These are phyloP conservation scores for Phycomyces blakesleeanus DNA, from an alignment of 192 early-diverging fungal species.

Conservation along the genomic window DNA sequence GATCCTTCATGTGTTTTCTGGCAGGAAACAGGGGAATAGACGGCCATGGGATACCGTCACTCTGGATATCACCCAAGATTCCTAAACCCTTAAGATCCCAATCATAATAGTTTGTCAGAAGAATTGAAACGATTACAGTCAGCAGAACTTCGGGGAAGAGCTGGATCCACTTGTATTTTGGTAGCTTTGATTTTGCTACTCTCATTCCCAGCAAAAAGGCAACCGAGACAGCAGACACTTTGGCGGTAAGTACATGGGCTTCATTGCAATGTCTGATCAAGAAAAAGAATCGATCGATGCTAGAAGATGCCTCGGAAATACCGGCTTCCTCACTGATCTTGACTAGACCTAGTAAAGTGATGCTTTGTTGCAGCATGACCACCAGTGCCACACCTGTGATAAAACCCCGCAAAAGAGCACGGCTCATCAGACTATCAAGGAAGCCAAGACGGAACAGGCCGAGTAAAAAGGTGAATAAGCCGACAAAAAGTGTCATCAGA, in stretches of 20 bases:
- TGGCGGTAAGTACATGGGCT: conserved; percentile 65
- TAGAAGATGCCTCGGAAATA: conserved; percentile 66
- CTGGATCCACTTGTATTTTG: conserved; percentile 52
- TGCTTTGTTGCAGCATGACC: conserved; percentile 84
- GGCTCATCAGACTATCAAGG: conserved; percentile 91
- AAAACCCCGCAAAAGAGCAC: conserved; percentile 92
- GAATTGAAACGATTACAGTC: conserved; percentile 72
- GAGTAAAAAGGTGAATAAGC: conserved; percentile 86
- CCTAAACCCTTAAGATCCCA: conserved; percentile 73
- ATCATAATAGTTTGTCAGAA: conserved; percentile 54
- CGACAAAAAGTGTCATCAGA: conserved; percentile 83
- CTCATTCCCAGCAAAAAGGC: conserved; percentile 60
- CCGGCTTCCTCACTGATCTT: conserved; percentile 38
- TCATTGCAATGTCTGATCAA: conserved; percentile 62
- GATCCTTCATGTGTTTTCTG: conserved; percentile 54
- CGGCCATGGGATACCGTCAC: conserved; percentile 53
- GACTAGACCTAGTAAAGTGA: conserved; percentile 68
- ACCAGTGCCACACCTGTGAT: conserved; percentile 92
- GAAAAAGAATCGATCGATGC: conserved; percentile 71
- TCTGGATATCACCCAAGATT: conserved; percentile 76
- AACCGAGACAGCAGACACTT: conserved; percentile 67
- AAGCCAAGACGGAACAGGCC: conserved; percentile 98
- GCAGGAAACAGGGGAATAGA: conserved; percentile 60
- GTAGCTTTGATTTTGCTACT: conserved; percentile 50
- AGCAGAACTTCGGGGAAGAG: conserved; percentile 89